Evolutionary conservation across 495 filamentous ascomycete genomes (phyloP).

Genomic region (Xylona heveae): DNA sequence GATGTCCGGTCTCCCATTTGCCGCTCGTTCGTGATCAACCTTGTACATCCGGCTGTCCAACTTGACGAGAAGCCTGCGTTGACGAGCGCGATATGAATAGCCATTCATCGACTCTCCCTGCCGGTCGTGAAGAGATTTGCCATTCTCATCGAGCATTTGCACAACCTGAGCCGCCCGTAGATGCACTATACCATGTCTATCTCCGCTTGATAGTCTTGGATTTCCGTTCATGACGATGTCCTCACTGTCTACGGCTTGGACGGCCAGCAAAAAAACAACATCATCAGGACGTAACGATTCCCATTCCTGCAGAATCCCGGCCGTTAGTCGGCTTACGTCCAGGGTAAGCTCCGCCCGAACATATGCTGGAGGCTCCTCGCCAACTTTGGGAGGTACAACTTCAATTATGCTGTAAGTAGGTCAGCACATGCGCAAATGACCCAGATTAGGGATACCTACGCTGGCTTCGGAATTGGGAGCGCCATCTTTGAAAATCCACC

Average conservation of each 20-base stretch:
- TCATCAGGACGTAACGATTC: constrained; percentile 76
- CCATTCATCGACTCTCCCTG: constrained; percentile 27
- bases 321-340: constrained; percentile 58
- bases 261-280: constrained; percentile 67
- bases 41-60: constrained; percentile 66
- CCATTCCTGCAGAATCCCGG: constrained; percentile 68
- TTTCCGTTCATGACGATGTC: constrained; percentile 31
- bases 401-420: constrained; percentile 40
- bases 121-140: constrained; percentile 47
- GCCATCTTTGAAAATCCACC: constrained; percentile 84
- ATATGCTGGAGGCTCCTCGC: constrained; percentile 61
- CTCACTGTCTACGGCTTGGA: constrained; percentile 30
- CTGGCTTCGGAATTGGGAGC: constrained; percentile 64
- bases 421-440: constrained; percentile 1
- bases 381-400: constrained; percentile 64
- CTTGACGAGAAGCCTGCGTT: constrained; percentile 55
- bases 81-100: constrained; percentile 16
- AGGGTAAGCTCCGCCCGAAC: constrained; percentile 78
- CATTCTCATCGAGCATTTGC: constrained; percentile 76
- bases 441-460: constrained; percentile 17
- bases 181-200: constrained; percentile 39
- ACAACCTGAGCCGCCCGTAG: constrained; percentile 73
- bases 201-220: constrained; percentile 25
- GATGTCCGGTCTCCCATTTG: constrained; percentile 46
- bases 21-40: constrained; percentile 41